Evolutionary conservation across 1,139 yeast genomes (phyloP).

Genomic region (Lodderomyces theae): DNA sequence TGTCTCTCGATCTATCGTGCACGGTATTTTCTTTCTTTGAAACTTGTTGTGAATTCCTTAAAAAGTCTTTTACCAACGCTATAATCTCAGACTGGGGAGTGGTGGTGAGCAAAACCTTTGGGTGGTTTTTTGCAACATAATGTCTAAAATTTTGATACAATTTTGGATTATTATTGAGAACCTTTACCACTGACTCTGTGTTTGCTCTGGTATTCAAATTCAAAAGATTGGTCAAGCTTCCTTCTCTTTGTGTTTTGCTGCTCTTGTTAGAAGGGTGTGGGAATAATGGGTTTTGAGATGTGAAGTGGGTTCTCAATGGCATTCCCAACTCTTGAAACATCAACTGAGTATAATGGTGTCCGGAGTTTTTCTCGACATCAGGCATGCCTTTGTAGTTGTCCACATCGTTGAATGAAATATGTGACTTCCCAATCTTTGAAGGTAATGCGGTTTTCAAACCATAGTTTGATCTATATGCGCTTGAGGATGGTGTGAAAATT

Average conservation of each 20-base stretch:
- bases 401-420: conserved; percentile 43
- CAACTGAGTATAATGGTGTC: conserved; percentile 36
- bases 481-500: conserved; percentile 42
- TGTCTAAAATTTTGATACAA: conserved; percentile 30
- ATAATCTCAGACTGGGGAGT: conserved; percentile 14
- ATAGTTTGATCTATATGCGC: conserved; percentile 43
- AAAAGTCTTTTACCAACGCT: conserved; percentile 29
- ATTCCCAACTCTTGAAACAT: conserved; percentile 46
- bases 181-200: conserved; percentile 24
- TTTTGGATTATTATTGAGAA: conserved; percentile 34
- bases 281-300: conserved; percentile 34
- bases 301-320: conserved; percentile 31
- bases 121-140: conserved; percentile 37
- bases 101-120: conserved; percentile 26
- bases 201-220: conserved; percentile 30
- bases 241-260: conserved; percentile 19
- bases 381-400: conserved; percentile 47
- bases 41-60: conserved; percentile 20
- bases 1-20: conserved; percentile 17
- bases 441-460: conserved; percentile 48
- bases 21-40: conserved; percentile 19
- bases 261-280: conserved; percentile 24
- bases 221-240: conserved; percentile 30
- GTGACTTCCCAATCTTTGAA: conserved; percentile 40
- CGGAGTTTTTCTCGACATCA: conserved; percentile 46